A percentile compares a stretch with the other conserved stretches of the same genome.
Evolutionary conservation across 2,329 filamentous ascomycete species (phyloP).

Genomic region (Didymella pinodella): DNA sequence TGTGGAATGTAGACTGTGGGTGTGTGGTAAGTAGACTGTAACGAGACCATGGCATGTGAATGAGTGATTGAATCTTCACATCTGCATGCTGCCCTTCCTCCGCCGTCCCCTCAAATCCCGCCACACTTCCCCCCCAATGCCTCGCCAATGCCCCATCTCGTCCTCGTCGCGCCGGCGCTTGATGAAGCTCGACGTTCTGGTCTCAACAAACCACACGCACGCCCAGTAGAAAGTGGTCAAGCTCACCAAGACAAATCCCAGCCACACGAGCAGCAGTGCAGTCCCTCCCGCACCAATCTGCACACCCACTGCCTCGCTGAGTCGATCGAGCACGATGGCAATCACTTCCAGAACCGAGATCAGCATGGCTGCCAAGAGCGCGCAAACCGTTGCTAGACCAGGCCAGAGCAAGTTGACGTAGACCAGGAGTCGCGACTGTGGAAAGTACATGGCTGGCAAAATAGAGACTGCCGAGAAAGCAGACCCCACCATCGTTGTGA

Average conservation of each 20-base stretch:
- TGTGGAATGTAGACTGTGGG: too few relatives aligned
- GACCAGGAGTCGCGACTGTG: slow-evolving; percentile 32
- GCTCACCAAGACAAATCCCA: slow-evolving; percentile 24
- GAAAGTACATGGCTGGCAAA: slow-evolving; percentile 32
- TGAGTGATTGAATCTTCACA: too few relatives aligned
- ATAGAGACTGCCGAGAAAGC: slow-evolving; percentile 22
- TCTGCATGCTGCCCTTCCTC: slow-evolving; percentile 3
- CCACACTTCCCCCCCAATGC: slow-evolving; percentile 25
- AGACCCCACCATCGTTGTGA: slow-evolving; percentile 27
- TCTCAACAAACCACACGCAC: slow-evolving; percentile 40
- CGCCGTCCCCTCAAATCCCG: slow-evolving; percentile 28
- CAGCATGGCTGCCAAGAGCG: slow-evolving; percentile 28
- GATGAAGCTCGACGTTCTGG: slow-evolving; percentile 27
- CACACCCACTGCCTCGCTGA: slow-evolving; percentile 24
- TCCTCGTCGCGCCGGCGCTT: slow-evolving; percentile 27
- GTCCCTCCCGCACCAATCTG: slow-evolving; percentile 25
- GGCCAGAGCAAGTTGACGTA: slow-evolving; percentile 30
- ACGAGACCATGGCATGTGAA: too few relatives aligned
- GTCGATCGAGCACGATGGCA: slow-evolving; percentile 6
- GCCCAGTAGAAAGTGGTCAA: slow-evolving; percentile 31
- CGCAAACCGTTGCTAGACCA: slow-evolving; percentile 16
- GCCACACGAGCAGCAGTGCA: slow-evolving; percentile 31
- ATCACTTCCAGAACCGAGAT: slow-evolving; percentile 22
- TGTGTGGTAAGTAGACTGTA: too few relatives aligned
- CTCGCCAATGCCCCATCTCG: slow-evolving; percentile 37